These are phyloP conservation scores for Trichocladium antarcticum DNA, from an alignment of 495 filamentous ascomycete species.

Conservation along the genomic window DNA sequence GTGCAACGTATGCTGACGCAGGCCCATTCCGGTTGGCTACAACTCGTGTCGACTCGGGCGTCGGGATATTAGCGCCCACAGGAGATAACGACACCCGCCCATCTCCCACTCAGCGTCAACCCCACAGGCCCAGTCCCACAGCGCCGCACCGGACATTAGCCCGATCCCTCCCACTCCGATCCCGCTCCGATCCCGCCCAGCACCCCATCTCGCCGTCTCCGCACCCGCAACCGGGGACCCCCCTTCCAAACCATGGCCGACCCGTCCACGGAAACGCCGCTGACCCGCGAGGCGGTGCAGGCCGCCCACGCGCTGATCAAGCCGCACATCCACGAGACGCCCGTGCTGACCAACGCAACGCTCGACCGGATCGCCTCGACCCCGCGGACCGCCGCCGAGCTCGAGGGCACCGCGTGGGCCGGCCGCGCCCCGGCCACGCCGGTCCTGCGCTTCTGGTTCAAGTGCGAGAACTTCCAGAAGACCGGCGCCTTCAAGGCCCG, in stretches of 20 bases:
- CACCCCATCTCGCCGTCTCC: neutral
- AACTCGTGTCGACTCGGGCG: too few species aligned
- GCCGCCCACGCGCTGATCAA: constrained; percentile 62
- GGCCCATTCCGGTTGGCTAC: too few species aligned
- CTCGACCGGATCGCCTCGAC: constrained; percentile 63
- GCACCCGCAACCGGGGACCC: neutral
- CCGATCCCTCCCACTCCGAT: neutral
- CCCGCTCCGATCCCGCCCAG: constrained; percentile 1
- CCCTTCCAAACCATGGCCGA: constrained; percentile 35
- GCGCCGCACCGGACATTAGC: neutral
- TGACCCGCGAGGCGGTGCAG: constrained; percentile 58
- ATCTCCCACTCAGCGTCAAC: neutral
- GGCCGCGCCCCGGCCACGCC: constrained; percentile 50
- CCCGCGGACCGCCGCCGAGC: constrained; percentile 44
- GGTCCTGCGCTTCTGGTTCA: constrained; percentile 73
- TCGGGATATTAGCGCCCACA: too few species aligned
- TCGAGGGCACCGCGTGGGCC: constrained; percentile 48
- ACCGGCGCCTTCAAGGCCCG: constrained; percentile 90
- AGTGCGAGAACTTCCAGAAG: constrained; percentile 88
- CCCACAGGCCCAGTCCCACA: neutral
- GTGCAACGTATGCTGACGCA: neutral
- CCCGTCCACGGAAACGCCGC: constrained; percentile 41
- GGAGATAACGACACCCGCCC: neutral
- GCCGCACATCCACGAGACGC: constrained; percentile 69
- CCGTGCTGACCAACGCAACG: constrained; percentile 64